phyloP scores from a whole-genome alignment of 805 yeast species.

The Metschnikowia colocasiae region DNA sequence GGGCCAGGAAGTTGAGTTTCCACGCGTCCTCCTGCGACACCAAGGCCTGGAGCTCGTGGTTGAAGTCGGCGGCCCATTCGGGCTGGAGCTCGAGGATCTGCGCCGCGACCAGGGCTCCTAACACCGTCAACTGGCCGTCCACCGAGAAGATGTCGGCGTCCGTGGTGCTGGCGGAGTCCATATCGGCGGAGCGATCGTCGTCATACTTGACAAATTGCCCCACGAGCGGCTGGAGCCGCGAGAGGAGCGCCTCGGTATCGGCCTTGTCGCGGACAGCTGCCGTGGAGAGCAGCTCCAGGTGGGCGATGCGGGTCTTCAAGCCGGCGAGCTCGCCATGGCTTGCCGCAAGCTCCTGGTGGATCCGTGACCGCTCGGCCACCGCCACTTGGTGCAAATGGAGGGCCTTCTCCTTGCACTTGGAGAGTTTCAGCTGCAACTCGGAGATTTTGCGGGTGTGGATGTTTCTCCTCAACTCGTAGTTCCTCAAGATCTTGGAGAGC shows the following conservation, averaged over 20 bases:
- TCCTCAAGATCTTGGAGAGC: slow-evolving; percentile 23
- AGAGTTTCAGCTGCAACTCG: slow-evolving; percentile 12
- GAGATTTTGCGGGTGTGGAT: slow-evolving; percentile 12
- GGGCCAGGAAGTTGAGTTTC: slow-evolving; percentile 27
- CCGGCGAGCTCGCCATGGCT: slow-evolving; percentile 16
- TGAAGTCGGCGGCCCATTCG: slow-evolving; percentile 33
- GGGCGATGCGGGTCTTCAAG: slow-evolving; percentile 22
- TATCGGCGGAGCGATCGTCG: neutral
- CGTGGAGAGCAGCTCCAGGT: slow-evolving; percentile 27
- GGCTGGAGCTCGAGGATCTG: slow-evolving; percentile 28
- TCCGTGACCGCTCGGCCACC: slow-evolving; percentile 7
- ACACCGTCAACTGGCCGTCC: slow-evolving; percentile 28
- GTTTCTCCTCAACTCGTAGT: slow-evolving; percentile 5
- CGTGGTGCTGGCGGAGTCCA: no score
- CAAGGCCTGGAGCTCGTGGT: slow-evolving; percentile 24
- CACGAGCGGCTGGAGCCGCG: slow-evolving; percentile 23
- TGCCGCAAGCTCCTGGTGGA: slow-evolving; percentile 5
- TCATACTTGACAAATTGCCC: slow-evolving; percentile 13
- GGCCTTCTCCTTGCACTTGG: slow-evolving; percentile 12
- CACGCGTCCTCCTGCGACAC: slow-evolving; percentile 30
- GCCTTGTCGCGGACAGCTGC: slow-evolving; percentile 23
- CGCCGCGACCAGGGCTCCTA: slow-evolving; percentile 25
- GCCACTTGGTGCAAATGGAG: slow-evolving; percentile 9
- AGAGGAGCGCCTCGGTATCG: slow-evolving; percentile 16
- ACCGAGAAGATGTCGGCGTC: no score